phyloP scores from a whole-genome alignment of 805 yeast species.

The Yamadazyma tumulicola region DNA sequence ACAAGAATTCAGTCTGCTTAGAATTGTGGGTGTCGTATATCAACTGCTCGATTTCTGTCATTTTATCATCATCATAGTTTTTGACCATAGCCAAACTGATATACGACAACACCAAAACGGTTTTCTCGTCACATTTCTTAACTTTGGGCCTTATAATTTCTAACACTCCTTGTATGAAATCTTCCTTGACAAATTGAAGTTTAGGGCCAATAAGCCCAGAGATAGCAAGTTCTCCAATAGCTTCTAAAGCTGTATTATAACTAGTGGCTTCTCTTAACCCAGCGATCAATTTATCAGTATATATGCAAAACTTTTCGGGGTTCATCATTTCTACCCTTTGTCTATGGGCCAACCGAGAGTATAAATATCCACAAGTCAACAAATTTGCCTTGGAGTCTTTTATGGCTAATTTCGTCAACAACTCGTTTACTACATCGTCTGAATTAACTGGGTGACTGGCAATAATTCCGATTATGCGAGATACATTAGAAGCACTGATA shows the following conservation, averaged over 20 bases:
- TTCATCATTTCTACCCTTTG: constrained; percentile 19
- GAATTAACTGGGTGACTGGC: constrained; percentile 36
- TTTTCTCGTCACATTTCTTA: constrained; percentile 55
- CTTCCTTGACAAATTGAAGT: constrained; percentile 4
- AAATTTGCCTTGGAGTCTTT: constrained; percentile 17
- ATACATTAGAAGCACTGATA: constrained; percentile 26
- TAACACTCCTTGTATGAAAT: constrained; percentile 14
- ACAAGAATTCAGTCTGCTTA: constrained; percentile 71
- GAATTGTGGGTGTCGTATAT: constrained; percentile 59
- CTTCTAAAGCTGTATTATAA: constrained; percentile 30
- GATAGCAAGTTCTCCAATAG: constrained; percentile 41
- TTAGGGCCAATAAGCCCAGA: constrained; percentile 46
- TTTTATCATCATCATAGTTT: constrained; percentile 9
- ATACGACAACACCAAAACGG: constrained; percentile 54
- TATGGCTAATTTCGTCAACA: constrained; percentile 8
- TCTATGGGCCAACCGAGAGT: constrained; percentile 44
- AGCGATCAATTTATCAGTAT: constrained; percentile 11
- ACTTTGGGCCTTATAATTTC: constrained; percentile 35
- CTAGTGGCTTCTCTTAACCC: constrained; percentile 17
- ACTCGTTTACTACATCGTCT: constrained; percentile 6
- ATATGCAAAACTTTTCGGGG: constrained; percentile 8
- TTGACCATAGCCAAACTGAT: constrained; percentile 38
- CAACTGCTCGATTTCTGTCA: constrained; percentile 36
- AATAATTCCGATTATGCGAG: constrained; percentile 47
- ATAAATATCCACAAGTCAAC: constrained; percentile 40